Evolutionary conservation across 768 basidiomycete species (phyloP).

Genomic region (Amanita phalloides): DNA sequence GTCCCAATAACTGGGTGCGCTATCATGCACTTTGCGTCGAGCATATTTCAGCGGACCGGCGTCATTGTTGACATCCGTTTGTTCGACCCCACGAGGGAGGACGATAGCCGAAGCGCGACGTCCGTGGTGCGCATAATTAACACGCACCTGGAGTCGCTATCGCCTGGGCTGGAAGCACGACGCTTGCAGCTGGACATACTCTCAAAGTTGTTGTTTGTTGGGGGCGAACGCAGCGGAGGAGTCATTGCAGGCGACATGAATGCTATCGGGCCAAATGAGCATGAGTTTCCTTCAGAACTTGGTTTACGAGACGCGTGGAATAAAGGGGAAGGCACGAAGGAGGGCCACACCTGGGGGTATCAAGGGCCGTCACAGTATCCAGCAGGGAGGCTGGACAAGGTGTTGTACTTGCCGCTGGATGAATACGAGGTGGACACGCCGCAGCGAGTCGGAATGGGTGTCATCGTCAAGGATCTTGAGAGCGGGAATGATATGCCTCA

Average conservation of each 20-base stretch:
- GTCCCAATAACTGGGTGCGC: constrained; percentile 38
- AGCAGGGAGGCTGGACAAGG: constrained; percentile 51
- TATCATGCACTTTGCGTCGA: constrained; percentile 41
- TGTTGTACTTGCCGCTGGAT: constrained; percentile 42
- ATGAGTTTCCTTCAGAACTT: constrained; percentile 25
- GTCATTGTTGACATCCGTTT: constrained; percentile 25
- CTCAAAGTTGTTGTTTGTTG: constrained; percentile 35
- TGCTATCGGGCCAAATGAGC: constrained; percentile 39
- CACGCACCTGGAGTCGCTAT: constrained; percentile 65
- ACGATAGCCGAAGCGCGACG: constrained; percentile 36
- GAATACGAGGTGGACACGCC: constrained; percentile 45
- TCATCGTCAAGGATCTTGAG: constrained; percentile 24
- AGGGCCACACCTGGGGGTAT: constrained; percentile 61
- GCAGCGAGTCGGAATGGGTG: constrained; percentile 42
- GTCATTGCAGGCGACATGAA: constrained; percentile 71
- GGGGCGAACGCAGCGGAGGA: constrained; percentile 38
- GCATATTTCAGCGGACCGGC: constrained; percentile 42
- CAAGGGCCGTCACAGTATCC: constrained; percentile 41
- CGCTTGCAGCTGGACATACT: constrained; percentile 45
- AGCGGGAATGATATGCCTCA: constrained; percentile 16
- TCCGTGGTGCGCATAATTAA: constrained; percentile 54
- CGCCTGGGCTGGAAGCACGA: constrained; percentile 26
- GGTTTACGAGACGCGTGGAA: constrained; percentile 55
- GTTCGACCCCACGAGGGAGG: constrained; percentile 13
- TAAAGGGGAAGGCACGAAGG: constrained; percentile 28